These are phyloP conservation scores for Stenocarpella maydis DNA, from an alignment of 2,329 filamentous ascomycete genomes.

Conservation along the genomic window DNA sequence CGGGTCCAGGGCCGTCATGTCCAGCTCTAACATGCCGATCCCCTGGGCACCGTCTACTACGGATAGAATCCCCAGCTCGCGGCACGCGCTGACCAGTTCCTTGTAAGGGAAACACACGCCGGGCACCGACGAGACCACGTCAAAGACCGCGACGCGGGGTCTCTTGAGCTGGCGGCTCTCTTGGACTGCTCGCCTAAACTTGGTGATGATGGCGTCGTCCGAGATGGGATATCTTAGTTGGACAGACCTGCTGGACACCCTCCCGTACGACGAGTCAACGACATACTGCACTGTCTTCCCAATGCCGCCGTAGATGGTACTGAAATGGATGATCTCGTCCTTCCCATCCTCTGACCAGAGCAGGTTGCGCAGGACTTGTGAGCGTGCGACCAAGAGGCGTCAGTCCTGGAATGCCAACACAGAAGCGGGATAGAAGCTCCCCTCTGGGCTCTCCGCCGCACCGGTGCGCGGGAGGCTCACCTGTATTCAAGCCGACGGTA, in stretches of 20 bases:
- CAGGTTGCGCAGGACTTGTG: conserved; percentile 74
- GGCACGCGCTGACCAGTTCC: conserved; percentile 68
- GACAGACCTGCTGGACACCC: conserved; percentile 61
- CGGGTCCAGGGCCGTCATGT: conserved; percentile 72
- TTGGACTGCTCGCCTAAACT: conserved; percentile 67
- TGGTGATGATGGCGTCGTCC: conserved; percentile 70
- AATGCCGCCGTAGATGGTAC: conserved; percentile 80
- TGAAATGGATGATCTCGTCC: conserved; percentile 83
- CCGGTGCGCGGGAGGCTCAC: background rate
- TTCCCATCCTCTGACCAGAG: conserved; percentile 71
- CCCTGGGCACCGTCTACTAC: conserved; percentile 87
- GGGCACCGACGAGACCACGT: conserved; percentile 81
- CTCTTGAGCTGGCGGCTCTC: conserved; percentile 58
- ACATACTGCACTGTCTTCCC: conserved; percentile 76
- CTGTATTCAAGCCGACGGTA: conserved; percentile 77
- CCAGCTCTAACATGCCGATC: conserved; percentile 78
- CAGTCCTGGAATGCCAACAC: background rate
- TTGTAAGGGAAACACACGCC: conserved; percentile 85
- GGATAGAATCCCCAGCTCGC: conserved; percentile 72
- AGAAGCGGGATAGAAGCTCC: background rate
- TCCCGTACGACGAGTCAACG: conserved; percentile 67
- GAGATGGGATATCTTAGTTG: conserved; percentile 72
- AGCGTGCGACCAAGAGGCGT: background rate
- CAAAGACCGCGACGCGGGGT: conserved; percentile 76
- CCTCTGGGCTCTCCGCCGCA: too few relatives aligned